A percentile compares a stretch with the other conserved stretches of the same genome.
Conservation (phyloP, 2,329 filamentous ascomycete genomes). For the Alternaria atra region DNA sequence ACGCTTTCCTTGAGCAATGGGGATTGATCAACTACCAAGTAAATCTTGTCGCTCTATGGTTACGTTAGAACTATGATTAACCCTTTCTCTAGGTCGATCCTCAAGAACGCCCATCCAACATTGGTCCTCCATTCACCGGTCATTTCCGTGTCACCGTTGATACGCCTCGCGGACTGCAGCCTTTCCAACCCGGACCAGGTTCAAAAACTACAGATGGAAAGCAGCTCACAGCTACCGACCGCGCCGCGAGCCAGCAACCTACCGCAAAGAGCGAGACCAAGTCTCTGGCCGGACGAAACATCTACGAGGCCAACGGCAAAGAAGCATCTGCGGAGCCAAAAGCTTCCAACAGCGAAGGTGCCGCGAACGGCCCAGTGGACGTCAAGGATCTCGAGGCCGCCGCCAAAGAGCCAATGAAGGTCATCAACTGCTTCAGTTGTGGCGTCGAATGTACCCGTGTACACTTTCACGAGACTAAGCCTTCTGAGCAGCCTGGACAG, state of each 20-base stretch:
- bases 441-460: slow-evolving; percentile 85
- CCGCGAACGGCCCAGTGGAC: slow-evolving; percentile 73
- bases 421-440: slow-evolving; percentile 86
- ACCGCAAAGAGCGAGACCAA: slow-evolving; percentile 82
- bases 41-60: slow-evolving; percentile 33
- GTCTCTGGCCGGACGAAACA: slow-evolving; percentile 91
- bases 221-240: slow-evolving; percentile 73
- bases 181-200: slow-evolving; percentile 90
- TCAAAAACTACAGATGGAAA: slow-evolving; percentile 69
- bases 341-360: slow-evolving; percentile 66
- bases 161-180: slow-evolving; percentile 91
- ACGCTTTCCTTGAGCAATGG: slow-evolving; percentile 98
- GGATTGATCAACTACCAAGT: slow-evolving; percentile 99
- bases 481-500: slow-evolving; percentile 57
- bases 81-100: slow-evolving; percentile 79
- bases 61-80: slow-evolving; percentile 7
- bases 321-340: slow-evolving; percentile 75
- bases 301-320: slow-evolving; percentile 92
- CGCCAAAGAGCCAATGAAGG: slow-evolving; percentile 70
- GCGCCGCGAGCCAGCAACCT: slow-evolving; percentile 70
- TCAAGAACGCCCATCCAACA: slow-evolving; percentile 91
- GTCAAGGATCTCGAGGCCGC: slow-evolving; percentile 69
- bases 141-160: slow-evolving; percentile 97
- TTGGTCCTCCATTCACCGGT: slow-evolving; percentile 94
- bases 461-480: slow-evolving; percentile 75